phyloP scores from a whole-genome alignment of 495 filamentous ascomycete species.

The Aspergillus egyptiacus region DNA sequence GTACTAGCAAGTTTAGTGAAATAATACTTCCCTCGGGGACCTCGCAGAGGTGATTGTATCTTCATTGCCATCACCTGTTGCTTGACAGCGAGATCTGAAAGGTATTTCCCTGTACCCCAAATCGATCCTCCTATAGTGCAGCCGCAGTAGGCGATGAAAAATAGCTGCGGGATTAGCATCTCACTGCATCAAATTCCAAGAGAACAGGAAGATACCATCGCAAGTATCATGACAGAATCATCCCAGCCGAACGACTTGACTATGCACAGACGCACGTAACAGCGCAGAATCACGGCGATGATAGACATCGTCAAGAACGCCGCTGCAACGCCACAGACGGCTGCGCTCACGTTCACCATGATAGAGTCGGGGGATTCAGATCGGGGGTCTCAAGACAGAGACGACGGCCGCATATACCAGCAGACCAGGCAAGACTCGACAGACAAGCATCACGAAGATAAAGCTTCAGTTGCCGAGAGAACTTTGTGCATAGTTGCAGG shows the following conservation, averaged over 20 bases:
- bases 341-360: constrained; percentile 1
- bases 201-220: constrained; percentile 6
- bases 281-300: constrained; percentile 7
- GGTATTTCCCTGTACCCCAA: constrained; percentile 18
- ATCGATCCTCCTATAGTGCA: constrained; percentile 18
- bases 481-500: not conserved
- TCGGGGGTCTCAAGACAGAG: not conserved
- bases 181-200: not conserved
- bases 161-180: constrained; percentile 5
- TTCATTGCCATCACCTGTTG: constrained; percentile 18
- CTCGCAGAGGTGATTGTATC: constrained; percentile 5
- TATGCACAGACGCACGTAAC: constrained; percentile 9
- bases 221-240: constrained; percentile 8
- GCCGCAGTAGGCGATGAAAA: constrained; percentile 16
- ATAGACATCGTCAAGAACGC: constrained; percentile 4
- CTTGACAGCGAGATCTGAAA: constrained; percentile 2
- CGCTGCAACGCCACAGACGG: constrained; percentile 1
- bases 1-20: constrained; percentile 1
- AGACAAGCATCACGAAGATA: not conserved
- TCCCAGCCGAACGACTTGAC: constrained; percentile 11
- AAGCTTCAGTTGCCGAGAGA: not conserved
- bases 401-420: not conserved
- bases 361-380: not conserved
- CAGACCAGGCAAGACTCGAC: not conserved
- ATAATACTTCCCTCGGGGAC: no score